Percentiles rank a stretch among this genome's conserved stretches.
These are phyloP conservation scores for Claviceps digitariae DNA, from an alignment of 2,329 filamentous ascomycete genomes.

Conservation along the genomic window DNA sequence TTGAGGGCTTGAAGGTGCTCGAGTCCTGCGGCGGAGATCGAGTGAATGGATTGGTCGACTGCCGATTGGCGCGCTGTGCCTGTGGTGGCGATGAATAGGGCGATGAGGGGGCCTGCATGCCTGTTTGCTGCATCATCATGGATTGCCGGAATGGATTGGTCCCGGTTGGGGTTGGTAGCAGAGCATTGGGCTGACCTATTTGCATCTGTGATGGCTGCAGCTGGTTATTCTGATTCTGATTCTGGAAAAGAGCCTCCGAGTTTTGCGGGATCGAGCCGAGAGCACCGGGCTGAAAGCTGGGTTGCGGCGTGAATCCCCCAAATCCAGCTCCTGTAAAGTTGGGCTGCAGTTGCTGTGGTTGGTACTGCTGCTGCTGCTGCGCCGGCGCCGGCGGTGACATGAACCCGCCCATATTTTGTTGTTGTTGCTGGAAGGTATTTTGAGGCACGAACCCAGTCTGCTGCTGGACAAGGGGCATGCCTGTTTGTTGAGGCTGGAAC, in stretches of 20 bases:
- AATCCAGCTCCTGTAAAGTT: slow-evolving; percentile 62
- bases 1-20: slow-evolving; percentile 15
- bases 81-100: slow-evolving; percentile 28
- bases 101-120: slow-evolving; percentile 16
- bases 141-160: slow-evolving; percentile 92
- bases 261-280: slow-evolving; percentile 47
- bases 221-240: slow-evolving; percentile 11
- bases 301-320: slow-evolving; percentile 63
- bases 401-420: slow-evolving; percentile 12
- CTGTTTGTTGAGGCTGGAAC: slow-evolving; percentile 27
- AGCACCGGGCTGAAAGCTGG: slow-evolving; percentile 36
- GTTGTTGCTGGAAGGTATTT: slow-evolving; percentile 14
- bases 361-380: background rate
- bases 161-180: slow-evolving; percentile 31
- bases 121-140: slow-evolving; percentile 56
- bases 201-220: slow-evolving; percentile 13
- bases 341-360: slow-evolving; percentile 27
- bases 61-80: slow-evolving; percentile 34
- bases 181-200: slow-evolving; percentile 26
- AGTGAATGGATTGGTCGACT: slow-evolving; percentile 80
- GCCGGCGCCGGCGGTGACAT: slow-evolving; percentile 15
- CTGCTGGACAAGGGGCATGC: slow-evolving; percentile 16
- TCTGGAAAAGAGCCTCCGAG: slow-evolving; percentile 36
- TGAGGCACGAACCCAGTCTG: slow-evolving; percentile 15
- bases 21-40: slow-evolving; percentile 39